phyloP scores from a whole-genome alignment of 2,329 filamentous ascomycete species.

The Aspergillus pseudonomiae region DNA sequence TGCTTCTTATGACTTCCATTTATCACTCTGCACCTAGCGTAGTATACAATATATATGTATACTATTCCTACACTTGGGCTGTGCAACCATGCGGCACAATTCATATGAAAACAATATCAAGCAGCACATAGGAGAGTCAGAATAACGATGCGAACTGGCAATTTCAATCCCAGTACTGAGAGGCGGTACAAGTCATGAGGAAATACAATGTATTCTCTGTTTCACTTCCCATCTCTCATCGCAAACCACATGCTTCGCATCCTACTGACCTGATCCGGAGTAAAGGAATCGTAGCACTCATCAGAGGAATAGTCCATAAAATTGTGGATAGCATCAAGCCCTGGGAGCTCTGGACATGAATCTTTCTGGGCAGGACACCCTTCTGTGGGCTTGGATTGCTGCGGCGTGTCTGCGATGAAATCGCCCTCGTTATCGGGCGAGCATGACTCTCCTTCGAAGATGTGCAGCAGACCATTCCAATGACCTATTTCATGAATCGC shows the following conservation, averaged over 20 bases:
- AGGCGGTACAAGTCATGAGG: conserved; percentile 1
- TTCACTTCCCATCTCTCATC: conserved; percentile 41
- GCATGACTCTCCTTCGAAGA: conserved; percentile 47
- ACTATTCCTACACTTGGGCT: not conserved
- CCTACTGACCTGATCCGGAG: conserved; percentile 51
- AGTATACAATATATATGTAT: not conserved
- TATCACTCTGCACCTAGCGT: not conserved
- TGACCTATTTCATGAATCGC: conserved; percentile 52
- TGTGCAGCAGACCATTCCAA: conserved; percentile 51
- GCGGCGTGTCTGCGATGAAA: conserved; percentile 49
- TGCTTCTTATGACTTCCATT: not conserved
- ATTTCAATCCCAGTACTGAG: not conserved
- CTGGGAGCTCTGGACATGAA: conserved; percentile 51
- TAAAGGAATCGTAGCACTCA: conserved; percentile 58
- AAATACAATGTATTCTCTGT: not conserved
- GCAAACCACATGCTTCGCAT: conserved; percentile 57
- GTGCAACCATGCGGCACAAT: not conserved
- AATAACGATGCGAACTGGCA: not conserved
- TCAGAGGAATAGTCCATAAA: conserved; percentile 64
- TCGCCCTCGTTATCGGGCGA: conserved; percentile 40
- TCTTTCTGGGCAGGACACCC: conserved; percentile 58
- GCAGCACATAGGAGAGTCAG: not conserved
- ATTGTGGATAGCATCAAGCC: conserved; percentile 58
- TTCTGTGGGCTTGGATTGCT: conserved; percentile 59
- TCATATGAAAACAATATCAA: not conserved